Percentiles rank a stretch among this genome's conserved stretches.
Evolutionary conservation across 192 early-diverging fungal species (phyloP).

Genomic region (Backusella mclennaniae): DNA sequence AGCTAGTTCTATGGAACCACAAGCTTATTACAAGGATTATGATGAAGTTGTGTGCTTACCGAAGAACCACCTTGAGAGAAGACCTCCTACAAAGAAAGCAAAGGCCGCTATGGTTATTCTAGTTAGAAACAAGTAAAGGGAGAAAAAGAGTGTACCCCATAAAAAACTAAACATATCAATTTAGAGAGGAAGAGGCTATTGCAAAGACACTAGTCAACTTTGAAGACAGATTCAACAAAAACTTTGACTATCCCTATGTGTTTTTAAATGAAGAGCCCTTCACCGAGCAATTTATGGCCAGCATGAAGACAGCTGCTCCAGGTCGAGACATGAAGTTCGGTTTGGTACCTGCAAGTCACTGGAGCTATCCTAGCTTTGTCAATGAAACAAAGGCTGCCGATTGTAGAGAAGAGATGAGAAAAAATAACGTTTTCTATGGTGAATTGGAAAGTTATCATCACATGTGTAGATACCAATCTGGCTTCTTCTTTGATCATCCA

Average conservation of each 20-base stretch:
- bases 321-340: slow-evolving; percentile 67
- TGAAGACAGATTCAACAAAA: slow-evolving; percentile 70
- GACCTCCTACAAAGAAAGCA: slow-evolving; percentile 36
- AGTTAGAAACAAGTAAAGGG: slow-evolving; percentile 55
- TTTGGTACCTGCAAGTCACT: slow-evolving; percentile 64
- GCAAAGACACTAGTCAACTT: slow-evolving; percentile 53
- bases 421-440: slow-evolving; percentile 65
- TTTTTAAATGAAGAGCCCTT: slow-evolving; percentile 79
- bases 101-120: slow-evolving; percentile 63
- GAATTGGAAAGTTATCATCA: slow-evolving; percentile 78
- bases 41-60: slow-evolving; percentile 38
- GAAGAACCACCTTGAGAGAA: slow-evolving; percentile 19
- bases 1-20: slow-evolving; percentile 27
- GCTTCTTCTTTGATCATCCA: slow-evolving; percentile 60
- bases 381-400: slow-evolving; percentile 62
- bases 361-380: slow-evolving; percentile 75
- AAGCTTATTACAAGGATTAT: slow-evolving; percentile 35
- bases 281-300: slow-evolving; percentile 61
- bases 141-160: not conserved
- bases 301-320: slow-evolving; percentile 45
- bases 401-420: slow-evolving; percentile 58
- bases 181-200: slow-evolving; percentile 55
- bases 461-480: slow-evolving; percentile 79
- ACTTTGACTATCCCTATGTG: slow-evolving; percentile 80
- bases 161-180: not conserved